These are phyloP conservation scores for Paspalum vaginatum DNA, from an alignment of 176 grass and related monocot genomes.

Conservation along the genomic window DNA sequence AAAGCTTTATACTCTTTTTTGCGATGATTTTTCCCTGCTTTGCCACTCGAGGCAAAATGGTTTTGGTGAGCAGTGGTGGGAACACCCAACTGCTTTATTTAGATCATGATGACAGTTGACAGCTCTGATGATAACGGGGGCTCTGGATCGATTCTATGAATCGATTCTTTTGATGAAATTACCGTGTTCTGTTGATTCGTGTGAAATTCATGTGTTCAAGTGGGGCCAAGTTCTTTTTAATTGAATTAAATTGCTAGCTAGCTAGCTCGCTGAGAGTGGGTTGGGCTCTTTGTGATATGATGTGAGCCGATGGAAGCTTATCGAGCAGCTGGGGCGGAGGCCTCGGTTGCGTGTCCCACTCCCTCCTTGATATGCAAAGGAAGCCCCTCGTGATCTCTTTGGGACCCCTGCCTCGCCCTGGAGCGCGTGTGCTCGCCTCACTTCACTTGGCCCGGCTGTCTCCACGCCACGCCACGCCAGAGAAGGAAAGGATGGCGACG, in stretches of 20 bases:
- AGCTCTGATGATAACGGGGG: not conserved
- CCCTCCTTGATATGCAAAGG: not conserved
- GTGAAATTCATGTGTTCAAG: not conserved
- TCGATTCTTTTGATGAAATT: not conserved
- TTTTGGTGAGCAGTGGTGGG: conserved; percentile 25
- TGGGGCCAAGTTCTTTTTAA: not conserved
- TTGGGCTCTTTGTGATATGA: not conserved
- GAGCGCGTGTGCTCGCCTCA: conserved; percentile 28
- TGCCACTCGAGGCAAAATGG: not conserved
- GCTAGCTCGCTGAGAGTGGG: not conserved
- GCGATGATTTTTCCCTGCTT: not conserved
- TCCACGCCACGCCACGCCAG: conserved; percentile 70
- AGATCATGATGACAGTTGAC: not conserved
- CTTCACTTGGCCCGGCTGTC: conserved; percentile 61
- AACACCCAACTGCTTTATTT: not conserved
- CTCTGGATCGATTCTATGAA: not conserved
- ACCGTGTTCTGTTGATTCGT: not conserved
- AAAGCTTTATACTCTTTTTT: not conserved
- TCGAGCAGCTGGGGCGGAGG: conserved; percentile 22
- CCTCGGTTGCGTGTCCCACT: conserved; percentile 19
- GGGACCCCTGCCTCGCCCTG: not conserved
- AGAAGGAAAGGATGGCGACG: conserved; percentile 42
- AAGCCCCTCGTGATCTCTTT: not conserved
- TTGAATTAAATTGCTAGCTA: not conserved
- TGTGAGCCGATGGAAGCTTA: conserved; percentile 25